phyloP scores from a whole-genome alignment of 1,284 basidiomycete genomes.

The Thecaphora frezii region DNA sequence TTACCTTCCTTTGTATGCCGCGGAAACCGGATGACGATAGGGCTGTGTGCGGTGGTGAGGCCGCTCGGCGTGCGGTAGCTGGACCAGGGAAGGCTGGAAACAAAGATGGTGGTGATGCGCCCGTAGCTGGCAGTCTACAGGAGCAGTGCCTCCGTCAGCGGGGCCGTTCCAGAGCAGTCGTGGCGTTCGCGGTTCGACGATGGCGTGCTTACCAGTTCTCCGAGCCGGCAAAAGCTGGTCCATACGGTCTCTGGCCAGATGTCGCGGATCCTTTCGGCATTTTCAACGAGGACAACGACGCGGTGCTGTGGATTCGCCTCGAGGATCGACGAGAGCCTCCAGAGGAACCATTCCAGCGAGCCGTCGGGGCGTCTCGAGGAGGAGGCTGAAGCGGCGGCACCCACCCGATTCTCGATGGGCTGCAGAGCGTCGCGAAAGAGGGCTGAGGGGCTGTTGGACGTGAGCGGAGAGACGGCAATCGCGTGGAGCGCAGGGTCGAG shows the following conservation, averaged over 20 bases:
- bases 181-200: no score
- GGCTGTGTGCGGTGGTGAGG: conserved; percentile 29
- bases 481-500: conserved; percentile 1
- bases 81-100: conserved; percentile 42
- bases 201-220: conserved; percentile 5
- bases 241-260: conserved; percentile 52
- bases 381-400: conserved; percentile 1
- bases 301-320: conserved; percentile 6
- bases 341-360: conserved; percentile 32
- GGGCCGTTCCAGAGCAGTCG: no score
- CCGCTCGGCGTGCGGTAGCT: conserved; percentile 37
- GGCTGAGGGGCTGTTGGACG: conserved; percentile 21
- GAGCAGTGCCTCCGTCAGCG: no score
- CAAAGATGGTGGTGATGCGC: conserved; percentile 23
- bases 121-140: conserved; percentile 22
- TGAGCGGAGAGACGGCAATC: conserved; percentile 19
- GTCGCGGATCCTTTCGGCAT: conserved; percentile 48
- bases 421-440: conserved; percentile 23
- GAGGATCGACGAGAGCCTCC: conserved; percentile 12
- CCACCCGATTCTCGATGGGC: not conserved
- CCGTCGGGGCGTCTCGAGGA: conserved; percentile 20
- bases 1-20: conserved; percentile 16
- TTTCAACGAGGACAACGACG: conserved; percentile 36
- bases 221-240: conserved; percentile 39
- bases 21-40: conserved; percentile 36